Evolutionary conservation across 192 early-diverging fungal genomes (phyloP).

Genomic region (Entophlyctis helioformis): DNA sequence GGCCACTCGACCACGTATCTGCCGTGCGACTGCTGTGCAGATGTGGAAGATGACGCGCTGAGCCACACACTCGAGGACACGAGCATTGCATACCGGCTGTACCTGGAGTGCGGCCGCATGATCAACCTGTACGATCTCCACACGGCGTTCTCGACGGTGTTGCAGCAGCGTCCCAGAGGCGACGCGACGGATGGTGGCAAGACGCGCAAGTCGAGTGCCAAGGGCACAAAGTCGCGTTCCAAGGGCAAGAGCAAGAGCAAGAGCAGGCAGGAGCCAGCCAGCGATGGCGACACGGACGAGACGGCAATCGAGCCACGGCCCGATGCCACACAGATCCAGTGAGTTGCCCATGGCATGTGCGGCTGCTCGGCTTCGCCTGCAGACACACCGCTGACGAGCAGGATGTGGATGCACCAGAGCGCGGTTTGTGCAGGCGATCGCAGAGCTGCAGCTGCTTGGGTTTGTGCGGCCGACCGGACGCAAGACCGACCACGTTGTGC

Average conservation of each 20-base stretch:
- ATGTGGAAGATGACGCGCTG: conserved; percentile 24
- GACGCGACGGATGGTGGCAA: no score
- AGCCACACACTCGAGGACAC: conserved; percentile 66
- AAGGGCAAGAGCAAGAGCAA: no score
- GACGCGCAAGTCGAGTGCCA: no score
- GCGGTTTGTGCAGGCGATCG: conserved; percentile 73
- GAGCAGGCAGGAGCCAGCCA: no score
- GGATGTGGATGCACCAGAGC: no score
- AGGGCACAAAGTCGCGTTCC: no score
- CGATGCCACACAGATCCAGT: conserved; percentile 44
- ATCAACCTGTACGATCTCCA: conserved; percentile 94
- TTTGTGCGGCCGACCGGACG: conserved; percentile 79
- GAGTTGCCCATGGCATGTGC: conserved; percentile 5
- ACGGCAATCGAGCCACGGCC: conserved; percentile 1
- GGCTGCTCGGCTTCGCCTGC: neutral
- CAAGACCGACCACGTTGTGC: conserved; percentile 88
- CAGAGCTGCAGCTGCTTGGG: conserved; percentile 79
- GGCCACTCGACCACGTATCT: conserved; percentile 68
- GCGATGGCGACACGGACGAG: neutral
- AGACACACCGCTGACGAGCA: neutral
- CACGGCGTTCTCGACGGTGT: conserved; percentile 66
- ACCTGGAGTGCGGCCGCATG: conserved; percentile 83
- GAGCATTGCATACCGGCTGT: conserved; percentile 78
- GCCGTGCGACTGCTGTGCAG: conserved; percentile 68
- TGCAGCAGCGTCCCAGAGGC: conserved; percentile 52